Base-by-base conservation (phyloP, 78 protist genomes). In the Bigelowiella natans region DNA sequence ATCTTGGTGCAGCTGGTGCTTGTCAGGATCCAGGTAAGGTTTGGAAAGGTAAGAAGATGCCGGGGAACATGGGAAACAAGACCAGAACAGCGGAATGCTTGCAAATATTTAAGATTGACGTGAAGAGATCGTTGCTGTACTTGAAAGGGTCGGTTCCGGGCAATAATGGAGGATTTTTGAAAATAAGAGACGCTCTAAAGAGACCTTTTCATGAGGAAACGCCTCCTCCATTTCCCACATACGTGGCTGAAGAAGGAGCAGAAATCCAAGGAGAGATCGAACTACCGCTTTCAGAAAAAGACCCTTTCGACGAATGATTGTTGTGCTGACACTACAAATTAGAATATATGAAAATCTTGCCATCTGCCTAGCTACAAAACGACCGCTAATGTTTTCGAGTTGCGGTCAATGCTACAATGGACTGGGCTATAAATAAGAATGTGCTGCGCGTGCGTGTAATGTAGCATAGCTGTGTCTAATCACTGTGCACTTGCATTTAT, bases 51-150 rank as follows among this genome's bases (percentile, higher is more conserved):
- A 85, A 85, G 38, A 85, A 37, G 18, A 85, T 85, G 87, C 51
- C 87, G 30, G 87, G 87, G 18, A 34, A 85, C 18, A 85, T 85
- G 73, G 87, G 87, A 11, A 85, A 85, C 87, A 85, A 37, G 38
- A 85, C 36, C 7, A 7, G 18, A 18, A 85, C 87, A 34, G 38
- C 36, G 30, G 30, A 37, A 18, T 37, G 38, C 18, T 34, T 85
- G 51, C 87, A 37, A 11, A 18, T 85, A 18, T 85, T 28, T 85
- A 11, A 18, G 30, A 85, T 85, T 85, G 87, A 85, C 11, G 51
- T 37, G 38, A 11, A 85, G 11, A 34, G 38, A 11, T 29, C 7
- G 7, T 11, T 85, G 37, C 11, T 85, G 36, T 85, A 28, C 18
- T 7, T 85, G 38, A 34, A 11, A 7, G 87, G 87, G 7, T 37